Evolutionary conservation across 1,139 yeast species (phyloP).

Genomic region (Yamadazyma aaseri): DNA sequence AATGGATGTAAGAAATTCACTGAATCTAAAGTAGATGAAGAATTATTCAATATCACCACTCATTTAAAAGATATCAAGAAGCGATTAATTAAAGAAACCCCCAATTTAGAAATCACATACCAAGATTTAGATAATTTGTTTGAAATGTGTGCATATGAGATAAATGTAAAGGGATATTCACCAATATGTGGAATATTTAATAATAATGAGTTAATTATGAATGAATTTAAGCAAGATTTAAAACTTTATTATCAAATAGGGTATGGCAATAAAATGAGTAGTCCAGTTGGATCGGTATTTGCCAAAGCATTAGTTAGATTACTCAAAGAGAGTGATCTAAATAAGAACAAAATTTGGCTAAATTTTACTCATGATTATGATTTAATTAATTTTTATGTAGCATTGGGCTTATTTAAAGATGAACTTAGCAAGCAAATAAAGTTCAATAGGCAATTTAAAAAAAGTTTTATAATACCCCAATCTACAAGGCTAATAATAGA

Average conservation of each 20-base stretch:
- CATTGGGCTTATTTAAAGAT: slow-evolving; percentile 44
- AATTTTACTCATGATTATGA: slow-evolving; percentile 64
- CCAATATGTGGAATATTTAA: slow-evolving; percentile 51
- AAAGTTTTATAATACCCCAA: slow-evolving; percentile 54
- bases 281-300: slow-evolving; percentile 45
- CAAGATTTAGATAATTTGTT: slow-evolving; percentile 41
- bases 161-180: slow-evolving; percentile 49
- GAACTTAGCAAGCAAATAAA: slow-evolving; percentile 27
- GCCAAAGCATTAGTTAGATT: slow-evolving; percentile 49
- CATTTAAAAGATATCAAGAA: slow-evolving; percentile 25
- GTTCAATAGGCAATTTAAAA: slow-evolving; percentile 43
- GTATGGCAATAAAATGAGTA: slow-evolving; percentile 46
- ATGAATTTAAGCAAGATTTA: slow-evolving; percentile 46
- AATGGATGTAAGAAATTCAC: slow-evolving; percentile 20
- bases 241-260: slow-evolving; percentile 47
- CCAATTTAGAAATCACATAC: slow-evolving; percentile 34
- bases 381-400: slow-evolving; percentile 47
- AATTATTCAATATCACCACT: slow-evolving; percentile 4
- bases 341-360: slow-evolving; percentile 34
- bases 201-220: slow-evolving; percentile 43
- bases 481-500: slow-evolving; percentile 55
- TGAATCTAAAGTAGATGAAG: slow-evolving; percentile 6
- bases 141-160: slow-evolving; percentile 54
- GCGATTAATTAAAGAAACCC: slow-evolving; percentile 31
- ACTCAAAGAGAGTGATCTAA: slow-evolving; percentile 26